Percentiles rank a stretch among this genome's conserved stretches.
Evolutionary conservation across 179 eudicot species (phyloP).

Genomic region (Beta macrorhiza): DNA sequence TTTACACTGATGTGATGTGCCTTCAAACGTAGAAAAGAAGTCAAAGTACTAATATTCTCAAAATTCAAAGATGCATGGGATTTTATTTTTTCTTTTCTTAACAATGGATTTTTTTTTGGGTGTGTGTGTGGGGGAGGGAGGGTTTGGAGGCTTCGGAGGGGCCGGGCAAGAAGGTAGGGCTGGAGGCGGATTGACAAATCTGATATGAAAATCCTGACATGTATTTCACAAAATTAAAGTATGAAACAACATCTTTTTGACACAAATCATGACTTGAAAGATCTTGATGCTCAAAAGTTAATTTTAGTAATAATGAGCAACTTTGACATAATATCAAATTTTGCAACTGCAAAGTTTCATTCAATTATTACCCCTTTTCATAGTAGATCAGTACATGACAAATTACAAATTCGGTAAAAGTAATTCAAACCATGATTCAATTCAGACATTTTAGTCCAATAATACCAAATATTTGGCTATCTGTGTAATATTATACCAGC

Average conservation of each 20-base stretch:
- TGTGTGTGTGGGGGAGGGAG: too few relatives aligned
- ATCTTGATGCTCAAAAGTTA: conserved; percentile 7
- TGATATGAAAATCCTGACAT: conserved; percentile 8
- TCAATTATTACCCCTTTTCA: not conserved
- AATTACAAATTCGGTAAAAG: not conserved
- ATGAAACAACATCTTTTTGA: not conserved
- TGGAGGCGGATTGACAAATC: not conserved
- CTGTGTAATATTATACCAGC: too few relatives aligned
- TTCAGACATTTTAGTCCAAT: too few relatives aligned
- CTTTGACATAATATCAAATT: not conserved
- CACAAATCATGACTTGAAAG: conserved; percentile 1
- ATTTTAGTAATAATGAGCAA: not conserved
- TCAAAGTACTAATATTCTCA: too few relatives aligned
- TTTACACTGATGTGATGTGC: too few relatives aligned
- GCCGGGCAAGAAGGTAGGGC: not conserved
- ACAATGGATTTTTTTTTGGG: too few relatives aligned
- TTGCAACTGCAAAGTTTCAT: not conserved
- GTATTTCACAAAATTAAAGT: not conserved
- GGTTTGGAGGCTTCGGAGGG: not conserved
- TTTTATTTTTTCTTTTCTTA: too few relatives aligned
- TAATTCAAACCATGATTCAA: not conserved
- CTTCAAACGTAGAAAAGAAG: too few relatives aligned
- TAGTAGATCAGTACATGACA: not conserved
- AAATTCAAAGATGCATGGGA: too few relatives aligned
- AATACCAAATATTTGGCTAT: too few relatives aligned